Conservation (phyloP, 2,329 filamentous ascomycete species). For the Pseudogymnoascus sp. region DNA sequence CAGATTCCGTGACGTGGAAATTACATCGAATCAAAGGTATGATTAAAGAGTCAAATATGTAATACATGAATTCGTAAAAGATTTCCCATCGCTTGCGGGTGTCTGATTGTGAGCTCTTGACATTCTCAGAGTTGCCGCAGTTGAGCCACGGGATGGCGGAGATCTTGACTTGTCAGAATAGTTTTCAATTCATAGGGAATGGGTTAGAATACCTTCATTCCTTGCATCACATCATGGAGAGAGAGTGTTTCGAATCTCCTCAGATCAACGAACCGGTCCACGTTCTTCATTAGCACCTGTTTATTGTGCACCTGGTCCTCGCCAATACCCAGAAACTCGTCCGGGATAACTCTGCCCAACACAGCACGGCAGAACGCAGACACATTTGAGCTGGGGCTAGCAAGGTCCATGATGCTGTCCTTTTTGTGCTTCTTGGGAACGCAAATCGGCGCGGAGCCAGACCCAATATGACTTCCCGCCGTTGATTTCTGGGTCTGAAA, state of each 20-base stretch:
- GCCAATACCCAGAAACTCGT: slow-evolving; percentile 61
- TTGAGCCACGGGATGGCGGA: slow-evolving; percentile 64
- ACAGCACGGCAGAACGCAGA: slow-evolving; percentile 81
- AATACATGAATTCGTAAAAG: slow-evolving; percentile 80
- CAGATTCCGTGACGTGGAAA: slow-evolving; percentile 93
- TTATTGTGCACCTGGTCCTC: slow-evolving; percentile 50
- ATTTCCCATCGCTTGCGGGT: slow-evolving; percentile 67
- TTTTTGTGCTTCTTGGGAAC: slow-evolving; percentile 22
- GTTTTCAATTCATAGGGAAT: neutral
- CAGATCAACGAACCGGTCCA: slow-evolving; percentile 71
- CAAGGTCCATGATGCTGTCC: slow-evolving; percentile 52
- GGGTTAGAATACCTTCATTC: slow-evolving; percentile 52
- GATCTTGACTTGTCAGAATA: slow-evolving; percentile 40
- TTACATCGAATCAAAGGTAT: slow-evolving; percentile 79
- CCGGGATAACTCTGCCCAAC: slow-evolving; percentile 62
- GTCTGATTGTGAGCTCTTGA: slow-evolving; percentile 62
- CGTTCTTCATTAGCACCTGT: slow-evolving; percentile 48
- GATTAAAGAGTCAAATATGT: slow-evolving; percentile 81
- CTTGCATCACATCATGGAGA: slow-evolving; percentile 68
- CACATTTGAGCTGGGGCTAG: slow-evolving; percentile 58
- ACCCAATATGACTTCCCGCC: slow-evolving; percentile 16
- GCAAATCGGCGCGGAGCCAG: neutral
- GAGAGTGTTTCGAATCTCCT: slow-evolving; percentile 74
- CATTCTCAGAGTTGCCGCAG: slow-evolving; percentile 37
- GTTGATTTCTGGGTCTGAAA: slow-evolving; percentile 11